A percentile compares a stretch with the other conserved stretches of the same genome.
These are phyloP conservation scores for Amniculicola lignicola DNA, from an alignment of 495 filamentous ascomycete species.

Conservation along the genomic window DNA sequence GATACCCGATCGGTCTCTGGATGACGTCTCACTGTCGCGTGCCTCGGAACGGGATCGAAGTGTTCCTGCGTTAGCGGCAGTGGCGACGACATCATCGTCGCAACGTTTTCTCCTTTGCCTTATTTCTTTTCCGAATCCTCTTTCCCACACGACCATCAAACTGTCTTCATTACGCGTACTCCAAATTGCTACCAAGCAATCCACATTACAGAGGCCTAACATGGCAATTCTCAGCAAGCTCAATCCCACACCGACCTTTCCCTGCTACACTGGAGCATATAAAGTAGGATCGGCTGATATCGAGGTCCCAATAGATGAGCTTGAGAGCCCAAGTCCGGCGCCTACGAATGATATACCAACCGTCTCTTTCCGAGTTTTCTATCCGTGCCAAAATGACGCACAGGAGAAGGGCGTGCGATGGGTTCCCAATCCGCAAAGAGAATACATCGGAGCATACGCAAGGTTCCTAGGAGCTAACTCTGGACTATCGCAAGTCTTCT, in stretches of 20 bases:
- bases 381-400: constrained; percentile 55
- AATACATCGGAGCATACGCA: constrained; percentile 63
- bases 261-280: constrained; percentile 67
- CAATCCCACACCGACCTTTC: constrained; percentile 61
- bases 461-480: constrained; percentile 61
- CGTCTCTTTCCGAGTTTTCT: constrained; percentile 71
- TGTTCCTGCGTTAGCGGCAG: too few species aligned
- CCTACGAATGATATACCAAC: constrained; percentile 55
- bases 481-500: constrained; percentile 55
- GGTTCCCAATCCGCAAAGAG: constrained; percentile 69
- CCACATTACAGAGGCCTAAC: not conserved
- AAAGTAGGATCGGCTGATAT: constrained; percentile 71
- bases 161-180: too few species aligned
- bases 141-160: too few species aligned
- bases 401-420: constrained; percentile 54
- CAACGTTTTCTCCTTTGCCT: too few species aligned
- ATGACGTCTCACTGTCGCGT: too few species aligned
- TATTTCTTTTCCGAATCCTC: too few species aligned
- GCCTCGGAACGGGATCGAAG: too few species aligned
- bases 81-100: too few species aligned
- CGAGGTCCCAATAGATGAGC: constrained; percentile 63
- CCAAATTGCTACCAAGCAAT: too few species aligned
- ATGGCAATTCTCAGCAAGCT: constrained; percentile 43
- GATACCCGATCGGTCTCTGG: too few species aligned
- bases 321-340: constrained; percentile 50